phyloP scores from a whole-genome alignment of 1,284 basidiomycete species.

The Ustilago crameri region DNA sequence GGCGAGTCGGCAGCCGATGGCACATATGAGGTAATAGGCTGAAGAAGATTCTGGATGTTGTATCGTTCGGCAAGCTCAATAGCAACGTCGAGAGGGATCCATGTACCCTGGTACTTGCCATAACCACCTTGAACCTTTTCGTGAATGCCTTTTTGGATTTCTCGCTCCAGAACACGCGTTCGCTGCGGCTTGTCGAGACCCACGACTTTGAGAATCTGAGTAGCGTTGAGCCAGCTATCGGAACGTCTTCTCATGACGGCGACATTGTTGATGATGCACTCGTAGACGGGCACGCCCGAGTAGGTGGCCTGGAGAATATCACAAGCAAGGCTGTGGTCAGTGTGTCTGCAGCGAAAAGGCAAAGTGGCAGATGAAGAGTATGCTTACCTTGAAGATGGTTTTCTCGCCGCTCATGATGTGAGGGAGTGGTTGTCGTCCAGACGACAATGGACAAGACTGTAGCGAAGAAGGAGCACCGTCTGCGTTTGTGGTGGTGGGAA shows the following conservation, averaged over 20 bases:
- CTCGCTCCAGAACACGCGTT: constrained; percentile 94
- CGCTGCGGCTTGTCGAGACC: constrained; percentile 99
- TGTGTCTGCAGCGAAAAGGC: no score
- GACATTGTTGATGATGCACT: constrained; percentile 69
- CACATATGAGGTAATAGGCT: constrained; percentile 93
- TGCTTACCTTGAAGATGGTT: constrained; percentile 55
- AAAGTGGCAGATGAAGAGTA: no score
- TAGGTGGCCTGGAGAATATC: constrained; percentile 67
- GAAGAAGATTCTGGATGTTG: constrained; percentile 86
- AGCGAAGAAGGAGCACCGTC: neutral
- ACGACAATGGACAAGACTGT: no score
- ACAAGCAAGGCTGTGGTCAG: constrained; percentile 4
- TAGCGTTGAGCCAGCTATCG: constrained; percentile 96
- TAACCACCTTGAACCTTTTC: constrained; percentile 99
- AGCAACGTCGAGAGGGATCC: constrained; percentile 95
- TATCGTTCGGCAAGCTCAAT: constrained; percentile 89
- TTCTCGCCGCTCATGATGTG: constrained; percentile 41
- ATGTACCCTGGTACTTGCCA: constrained; percentile 99
- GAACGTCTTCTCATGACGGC: constrained; percentile 96
- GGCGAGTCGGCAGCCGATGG: constrained; percentile 81
- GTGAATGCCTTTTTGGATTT: constrained; percentile 98
- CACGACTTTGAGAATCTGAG: constrained; percentile 98
- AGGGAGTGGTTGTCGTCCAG: neutral
- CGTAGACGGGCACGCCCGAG: constrained; percentile 70
- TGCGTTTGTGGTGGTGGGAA: no score